Conservation (phyloP, 1,139 yeast genomes). For the Blastobotrys aristatus region DNA sequence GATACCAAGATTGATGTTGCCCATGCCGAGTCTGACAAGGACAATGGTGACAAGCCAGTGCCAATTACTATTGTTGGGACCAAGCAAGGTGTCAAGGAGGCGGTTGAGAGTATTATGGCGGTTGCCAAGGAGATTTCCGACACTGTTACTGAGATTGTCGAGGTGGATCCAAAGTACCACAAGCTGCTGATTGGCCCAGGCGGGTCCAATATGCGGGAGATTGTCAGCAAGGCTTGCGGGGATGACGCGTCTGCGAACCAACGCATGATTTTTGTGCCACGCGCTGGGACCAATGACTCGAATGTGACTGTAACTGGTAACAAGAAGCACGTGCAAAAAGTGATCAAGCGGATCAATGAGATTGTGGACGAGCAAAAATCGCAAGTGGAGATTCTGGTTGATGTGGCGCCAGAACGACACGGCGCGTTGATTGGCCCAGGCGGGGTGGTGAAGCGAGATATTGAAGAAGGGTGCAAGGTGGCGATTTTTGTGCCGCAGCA, state of each 20-base stretch:
- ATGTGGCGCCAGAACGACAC: conserved; percentile 70
- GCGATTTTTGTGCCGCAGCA: conserved; percentile 58
- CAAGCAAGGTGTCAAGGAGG: conserved; percentile 71
- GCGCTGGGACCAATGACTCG: conserved; percentile 55
- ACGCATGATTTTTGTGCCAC: conserved; percentile 70
- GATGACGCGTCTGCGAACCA: conserved; percentile 41
- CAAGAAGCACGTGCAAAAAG: conserved; percentile 63
- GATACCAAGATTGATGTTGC: conserved; percentile 72
- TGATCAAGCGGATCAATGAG: conserved; percentile 57
- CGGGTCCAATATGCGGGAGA: conserved; percentile 70
- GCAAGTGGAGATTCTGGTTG: conserved; percentile 50
- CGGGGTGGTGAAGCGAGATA: conserved; percentile 66
- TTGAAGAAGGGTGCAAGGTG: conserved; percentile 68
- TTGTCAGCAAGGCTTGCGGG: conserved; percentile 78
- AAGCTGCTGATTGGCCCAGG: conserved; percentile 76
- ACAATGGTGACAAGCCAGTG: conserved; percentile 32
- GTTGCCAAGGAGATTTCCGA: conserved; percentile 68
- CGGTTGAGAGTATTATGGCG: conserved; percentile 55
- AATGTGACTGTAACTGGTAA: conserved; percentile 71
- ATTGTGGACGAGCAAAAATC: conserved; percentile 65
- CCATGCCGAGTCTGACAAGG: conserved; percentile 41
- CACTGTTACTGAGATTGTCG: conserved; percentile 53
- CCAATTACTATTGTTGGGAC: conserved; percentile 77
- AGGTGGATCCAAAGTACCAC: conserved; percentile 75
- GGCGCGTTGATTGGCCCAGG: conserved; percentile 76